Conservation (phyloP, 495 filamentous ascomycete species). For the Tuber magnatum region DNA sequence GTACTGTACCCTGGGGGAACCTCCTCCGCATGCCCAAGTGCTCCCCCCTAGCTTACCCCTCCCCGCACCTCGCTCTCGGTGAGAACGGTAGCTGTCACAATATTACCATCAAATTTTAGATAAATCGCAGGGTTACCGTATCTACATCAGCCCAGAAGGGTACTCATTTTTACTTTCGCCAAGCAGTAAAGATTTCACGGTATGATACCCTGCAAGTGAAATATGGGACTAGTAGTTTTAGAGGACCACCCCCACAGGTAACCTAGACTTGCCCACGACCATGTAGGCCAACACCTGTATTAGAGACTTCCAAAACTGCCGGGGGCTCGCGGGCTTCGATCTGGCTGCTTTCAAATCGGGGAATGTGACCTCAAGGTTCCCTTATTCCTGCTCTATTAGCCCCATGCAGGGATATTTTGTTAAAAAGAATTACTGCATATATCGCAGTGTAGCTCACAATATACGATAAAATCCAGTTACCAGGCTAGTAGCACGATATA, state of each 20-base stretch:
- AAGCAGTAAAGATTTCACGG: too few relatives aligned
- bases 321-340: background rate
- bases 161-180: background rate
- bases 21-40: too few relatives aligned
- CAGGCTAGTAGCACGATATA: background rate
- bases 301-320: background rate
- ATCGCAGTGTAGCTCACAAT: too few relatives aligned
- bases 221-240: background rate
- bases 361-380: background rate
- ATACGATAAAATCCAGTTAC: background rate
- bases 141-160: too few relatives aligned
- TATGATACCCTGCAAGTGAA: too few relatives aligned
- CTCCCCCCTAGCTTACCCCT: too few relatives aligned
- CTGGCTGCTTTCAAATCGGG: background rate
- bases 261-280: background rate
- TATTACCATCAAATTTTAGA: too few relatives aligned
- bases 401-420: background rate
- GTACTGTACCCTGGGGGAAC: too few relatives aligned
- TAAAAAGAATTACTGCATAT: background rate
- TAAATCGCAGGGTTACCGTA: too few relatives aligned
- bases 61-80: too few relatives aligned
- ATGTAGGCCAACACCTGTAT: background rate
- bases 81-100: too few relatives aligned
- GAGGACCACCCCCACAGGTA: background rate
- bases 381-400: background rate